Evolutionary conservation across 2,329 filamentous ascomycete species (phyloP), one percentile per base, ranked within the genome.

Genomic region (Xylariaceae sp.): DNA sequence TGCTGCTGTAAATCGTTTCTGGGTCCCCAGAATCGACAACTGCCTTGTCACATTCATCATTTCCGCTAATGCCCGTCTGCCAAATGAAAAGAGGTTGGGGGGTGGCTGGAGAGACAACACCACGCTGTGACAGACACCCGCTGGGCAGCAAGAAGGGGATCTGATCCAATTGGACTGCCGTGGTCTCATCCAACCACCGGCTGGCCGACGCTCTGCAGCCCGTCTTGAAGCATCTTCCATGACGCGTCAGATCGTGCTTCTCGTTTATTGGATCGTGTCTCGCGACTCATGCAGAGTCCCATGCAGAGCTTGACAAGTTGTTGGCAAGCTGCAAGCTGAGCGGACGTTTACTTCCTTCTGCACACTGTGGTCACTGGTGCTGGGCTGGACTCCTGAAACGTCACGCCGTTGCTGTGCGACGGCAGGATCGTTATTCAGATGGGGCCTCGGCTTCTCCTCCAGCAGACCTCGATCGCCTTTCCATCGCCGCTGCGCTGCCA

Each of bases 231-330:
- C 32, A 33, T 37, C 31, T 19, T 28, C 37, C 39, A 42, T 43
- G 44, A 49, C 39, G 39, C 43, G 43, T 41, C 43, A 44, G 37
- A 40, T 45, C 51, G 51, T 54, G 51, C 45, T 45, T 42, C 35
- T 24, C 38, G 32, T 29, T 46, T 37, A 54, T 54, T 54, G 51
- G 51, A 35, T 35, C 39, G 37, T 39, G 45, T 36, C 37, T 33
- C 38, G 33, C 28, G 31, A 44, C 45, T 50, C 47, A 50, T 53
- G 51, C 48, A 52, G 45, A n/a, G n/a, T 44, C 26, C 40, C 31
- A 26, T 40, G 37, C 37, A 32, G 34, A 43, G 31, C 29, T 31
- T 26, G 22, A 17, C 14, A 10, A n/a, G n/a, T n/a, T n/a, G n/a
- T n/a, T n/a, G n/a, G n/a, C n/a, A n/a, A 38, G 34, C 32, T n/a